A percentile compares a stretch with the other conserved stretches of the same genome.
Conservation (phyloP, 164 flowering plant genomes). For the Nymphaea colorata region DNA sequence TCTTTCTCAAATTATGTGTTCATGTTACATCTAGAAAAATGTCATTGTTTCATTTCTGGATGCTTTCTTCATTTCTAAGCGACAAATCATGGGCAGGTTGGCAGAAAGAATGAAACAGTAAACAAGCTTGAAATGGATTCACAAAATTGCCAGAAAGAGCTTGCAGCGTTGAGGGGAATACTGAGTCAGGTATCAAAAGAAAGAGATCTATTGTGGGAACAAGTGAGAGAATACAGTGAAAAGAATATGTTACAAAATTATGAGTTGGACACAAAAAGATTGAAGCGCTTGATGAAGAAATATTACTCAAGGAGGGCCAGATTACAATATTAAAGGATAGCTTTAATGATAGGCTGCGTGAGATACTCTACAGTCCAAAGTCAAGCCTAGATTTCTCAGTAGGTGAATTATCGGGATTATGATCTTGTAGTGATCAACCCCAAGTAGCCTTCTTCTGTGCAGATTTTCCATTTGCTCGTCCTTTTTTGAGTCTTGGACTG, state of each 20-base stretch:
- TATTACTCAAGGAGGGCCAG: slow-evolving; percentile 86
- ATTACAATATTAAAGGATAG: slow-evolving; percentile 71
- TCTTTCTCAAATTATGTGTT: too few species aligned
- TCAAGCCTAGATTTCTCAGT: not conserved
- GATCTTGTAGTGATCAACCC: not conserved
- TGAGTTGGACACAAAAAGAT: slow-evolving; percentile 54
- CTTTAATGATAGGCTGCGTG: slow-evolving; percentile 34
- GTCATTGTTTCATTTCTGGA: too few species aligned
- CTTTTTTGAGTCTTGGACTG: too few species aligned
- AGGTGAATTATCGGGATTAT: not conserved
- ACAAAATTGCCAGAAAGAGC: slow-evolving; percentile 51
- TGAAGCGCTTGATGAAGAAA: slow-evolving; percentile 72
- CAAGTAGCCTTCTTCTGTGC: too few species aligned
- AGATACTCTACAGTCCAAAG: slow-evolving; percentile 50
- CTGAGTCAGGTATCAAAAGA: slow-evolving; percentile 62
- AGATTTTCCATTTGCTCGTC: too few species aligned
- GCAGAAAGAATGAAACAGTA: slow-evolving; percentile 64
- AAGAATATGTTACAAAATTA: slow-evolving; percentile 67
- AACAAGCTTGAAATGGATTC: slow-evolving; percentile 38
- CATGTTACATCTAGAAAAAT: too few species aligned
- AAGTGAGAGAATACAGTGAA: slow-evolving; percentile 68
- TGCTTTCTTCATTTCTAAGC: too few species aligned
- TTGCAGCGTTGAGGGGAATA: slow-evolving; percentile 31
- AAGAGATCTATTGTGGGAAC: slow-evolving; percentile 80
- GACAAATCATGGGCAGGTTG: slow-evolving; percentile 25